These are phyloP conservation scores for Eimeria falciformis DNA, from an alignment of 169 alveolate species.

Conservation along the genomic window DNA sequence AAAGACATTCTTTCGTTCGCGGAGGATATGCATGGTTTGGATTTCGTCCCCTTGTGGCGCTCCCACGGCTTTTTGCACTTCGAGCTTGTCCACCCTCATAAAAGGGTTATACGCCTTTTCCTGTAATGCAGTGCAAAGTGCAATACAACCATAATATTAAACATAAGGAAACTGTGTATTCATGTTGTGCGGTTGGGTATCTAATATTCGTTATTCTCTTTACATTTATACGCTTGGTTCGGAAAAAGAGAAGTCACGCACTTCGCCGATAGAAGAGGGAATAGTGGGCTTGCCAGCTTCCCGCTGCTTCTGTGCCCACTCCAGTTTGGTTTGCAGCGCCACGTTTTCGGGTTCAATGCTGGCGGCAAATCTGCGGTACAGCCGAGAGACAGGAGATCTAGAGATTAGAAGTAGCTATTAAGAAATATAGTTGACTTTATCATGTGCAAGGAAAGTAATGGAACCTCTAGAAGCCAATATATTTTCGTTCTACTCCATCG, in stretches of 20 bases:
- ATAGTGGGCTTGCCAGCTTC: conserved; percentile 45
- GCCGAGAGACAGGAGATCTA: background rate
- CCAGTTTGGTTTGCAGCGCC: conserved; percentile 52
- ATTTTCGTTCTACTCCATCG: too few species aligned
- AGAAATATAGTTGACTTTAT: background rate
- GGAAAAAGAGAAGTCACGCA: background rate
- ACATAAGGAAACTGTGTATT: too few species aligned
- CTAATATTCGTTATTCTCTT: background rate
- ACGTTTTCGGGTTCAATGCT: conserved; percentile 71
- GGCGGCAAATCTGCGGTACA: conserved; percentile 76
- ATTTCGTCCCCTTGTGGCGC: conserved; percentile 54
- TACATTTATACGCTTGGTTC: background rate
- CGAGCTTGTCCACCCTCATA: conserved; percentile 46
- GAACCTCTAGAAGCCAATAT: background rate
- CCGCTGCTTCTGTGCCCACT: conserved; percentile 59
- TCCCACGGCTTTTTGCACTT: conserved; percentile 54
- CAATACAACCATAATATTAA: too few species aligned
- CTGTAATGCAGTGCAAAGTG: conserved; percentile 14
- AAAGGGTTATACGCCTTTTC: conserved; percentile 68
- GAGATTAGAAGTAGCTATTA: background rate
- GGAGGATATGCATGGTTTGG: conserved; percentile 67
- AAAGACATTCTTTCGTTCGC: conserved; percentile 62
- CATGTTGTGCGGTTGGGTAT: too few species aligned
- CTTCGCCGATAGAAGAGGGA: conserved; percentile 78
- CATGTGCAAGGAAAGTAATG: background rate